These are phyloP conservation scores for Parathielavia appendiculata DNA, from an alignment of 495 filamentous ascomycete genomes.

Conservation along the genomic window DNA sequence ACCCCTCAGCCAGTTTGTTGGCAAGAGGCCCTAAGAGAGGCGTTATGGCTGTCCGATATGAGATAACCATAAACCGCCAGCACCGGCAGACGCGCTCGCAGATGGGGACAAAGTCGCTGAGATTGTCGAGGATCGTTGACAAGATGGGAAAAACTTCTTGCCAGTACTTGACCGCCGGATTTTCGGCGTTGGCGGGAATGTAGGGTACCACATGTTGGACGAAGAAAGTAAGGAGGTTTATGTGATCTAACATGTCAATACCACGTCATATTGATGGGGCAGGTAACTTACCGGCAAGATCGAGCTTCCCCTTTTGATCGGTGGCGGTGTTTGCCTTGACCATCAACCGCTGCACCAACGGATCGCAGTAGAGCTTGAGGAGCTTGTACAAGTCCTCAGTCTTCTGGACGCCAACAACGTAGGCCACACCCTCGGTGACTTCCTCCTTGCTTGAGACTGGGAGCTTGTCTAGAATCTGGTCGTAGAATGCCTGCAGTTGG, in stretches of 20 bases:
- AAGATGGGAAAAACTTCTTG: conserved; percentile 85
- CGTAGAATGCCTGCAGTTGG: conserved; percentile 87
- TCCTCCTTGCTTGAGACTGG: conserved; percentile 86
- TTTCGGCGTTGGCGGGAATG: conserved; percentile 62
- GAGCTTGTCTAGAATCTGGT: conserved; percentile 77
- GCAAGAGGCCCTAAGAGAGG: conserved; percentile 81
- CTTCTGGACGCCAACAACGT: conserved; percentile 83
- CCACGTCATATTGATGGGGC: neutral
- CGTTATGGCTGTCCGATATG: conserved; percentile 82
- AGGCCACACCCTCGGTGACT: conserved; percentile 88
- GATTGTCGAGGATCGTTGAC: conserved; percentile 76
- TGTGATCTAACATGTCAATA: conserved; percentile 56
- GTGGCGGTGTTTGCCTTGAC: conserved; percentile 76
- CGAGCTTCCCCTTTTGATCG: conserved; percentile 71
- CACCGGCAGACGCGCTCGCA: conserved; percentile 89
- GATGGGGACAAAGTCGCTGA: conserved; percentile 77
- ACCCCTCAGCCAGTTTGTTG: conserved; percentile 77
- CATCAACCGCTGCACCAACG: conserved; percentile 82
- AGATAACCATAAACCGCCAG: conserved; percentile 94
- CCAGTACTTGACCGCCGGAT: conserved; percentile 95
- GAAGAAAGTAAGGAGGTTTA: conserved; percentile 89
- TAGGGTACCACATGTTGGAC: conserved; percentile 73
- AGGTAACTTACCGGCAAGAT: conserved; percentile 66
- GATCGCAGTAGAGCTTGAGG: conserved; percentile 90
- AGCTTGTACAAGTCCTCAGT: conserved; percentile 70